Base-by-base conservation (phyloP, 805 yeast genomes). In the Clavispora fructus region DNA sequence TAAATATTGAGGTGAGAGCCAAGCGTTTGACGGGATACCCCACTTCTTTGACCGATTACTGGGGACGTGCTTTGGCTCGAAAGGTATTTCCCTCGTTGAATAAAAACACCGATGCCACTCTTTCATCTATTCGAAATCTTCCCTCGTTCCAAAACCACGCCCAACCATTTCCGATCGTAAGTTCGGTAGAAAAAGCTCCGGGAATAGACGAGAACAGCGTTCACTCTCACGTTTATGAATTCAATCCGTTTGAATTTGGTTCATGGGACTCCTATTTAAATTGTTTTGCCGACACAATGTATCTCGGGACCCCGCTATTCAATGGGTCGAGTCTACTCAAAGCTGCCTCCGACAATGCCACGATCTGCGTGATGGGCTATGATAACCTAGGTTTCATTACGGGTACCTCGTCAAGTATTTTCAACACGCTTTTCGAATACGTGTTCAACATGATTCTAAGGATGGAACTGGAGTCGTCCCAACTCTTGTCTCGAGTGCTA, bases 231-330 rank as follows among this genome's bases (percentile, higher is more conserved):
- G 48, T 79, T 2, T 74, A 80, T 50, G 88, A 83, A 59, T 75
- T 83, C 52, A 79, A 76, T 12, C 87, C 87, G 0, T 79, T 62
- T 55, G 89, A 83, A 47, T 82, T 82, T 65, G 88, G 88, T 0
- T 79, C 85, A 0, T 83, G 87, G 86, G 85, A 81, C 50, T 49
- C 65, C 12, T 60, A 61, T 35, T 51, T 76, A 30, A 62, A 68
- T 32, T 65, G 78, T 5, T 83, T 83, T 52, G 65, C 75, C 3
- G 69, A 76, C n/a, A 52, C 76, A 35, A 71, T 69, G 47, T 82
- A 73, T 52, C 58, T 83, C 26, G 88, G 88, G 0, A 67, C 85
- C 0, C 45, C 62, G 1, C 56, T 81, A 9, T 47, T 50, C 25
- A 63, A 71, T 40, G 87, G 87, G 0, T 50, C 46, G 10, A 67